Evolutionary conservation across 768 basidiomycete species (phyloP).

Genomic region (Cubamyces sp.): DNA sequence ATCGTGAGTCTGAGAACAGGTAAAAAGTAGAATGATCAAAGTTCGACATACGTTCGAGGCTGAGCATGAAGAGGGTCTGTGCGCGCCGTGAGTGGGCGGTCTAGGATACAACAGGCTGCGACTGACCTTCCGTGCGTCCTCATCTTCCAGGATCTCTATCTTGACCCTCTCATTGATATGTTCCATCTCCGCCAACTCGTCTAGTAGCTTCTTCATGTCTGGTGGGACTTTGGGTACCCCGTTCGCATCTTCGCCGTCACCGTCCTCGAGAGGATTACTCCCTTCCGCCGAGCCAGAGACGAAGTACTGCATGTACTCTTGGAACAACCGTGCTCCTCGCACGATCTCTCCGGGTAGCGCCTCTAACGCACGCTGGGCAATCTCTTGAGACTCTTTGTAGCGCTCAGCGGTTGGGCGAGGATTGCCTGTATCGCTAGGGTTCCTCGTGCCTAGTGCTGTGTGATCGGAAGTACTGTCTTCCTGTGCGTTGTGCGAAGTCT

Average conservation of each 20-base stretch:
- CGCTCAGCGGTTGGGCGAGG: not conserved
- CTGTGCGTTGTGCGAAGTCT: not conserved
- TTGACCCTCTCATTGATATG: constrained; percentile 39
- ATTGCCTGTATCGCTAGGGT: constrained; percentile 12
- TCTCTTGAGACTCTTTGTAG: constrained; percentile 12
- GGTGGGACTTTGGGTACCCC: constrained; percentile 27
- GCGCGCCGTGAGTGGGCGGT: not conserved
- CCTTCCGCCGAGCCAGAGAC: constrained; percentile 19
- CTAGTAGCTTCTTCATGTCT: constrained; percentile 41
- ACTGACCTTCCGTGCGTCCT: constrained; percentile 47
- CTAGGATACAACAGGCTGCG: not conserved
- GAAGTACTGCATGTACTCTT: constrained; percentile 45
- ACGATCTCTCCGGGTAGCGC: constrained; percentile 45
- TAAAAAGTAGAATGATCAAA: no score
- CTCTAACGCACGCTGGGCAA: constrained; percentile 40
- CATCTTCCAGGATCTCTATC: constrained; percentile 47
- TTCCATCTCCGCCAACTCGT: constrained; percentile 44
- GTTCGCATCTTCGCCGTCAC: constrained; percentile 14
- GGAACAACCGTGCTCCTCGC: constrained; percentile 42
- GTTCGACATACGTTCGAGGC: constrained; percentile 47
- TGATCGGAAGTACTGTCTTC: not conserved
- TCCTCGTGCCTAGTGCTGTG: not conserved
- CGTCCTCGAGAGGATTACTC: constrained; percentile 7
- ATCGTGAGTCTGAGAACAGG: no score
- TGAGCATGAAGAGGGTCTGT: constrained; percentile 48